These are phyloP conservation scores for Alternaria sp. DNA, from an alignment of 2,329 filamentous ascomycete genomes.

Conservation along the genomic window DNA sequence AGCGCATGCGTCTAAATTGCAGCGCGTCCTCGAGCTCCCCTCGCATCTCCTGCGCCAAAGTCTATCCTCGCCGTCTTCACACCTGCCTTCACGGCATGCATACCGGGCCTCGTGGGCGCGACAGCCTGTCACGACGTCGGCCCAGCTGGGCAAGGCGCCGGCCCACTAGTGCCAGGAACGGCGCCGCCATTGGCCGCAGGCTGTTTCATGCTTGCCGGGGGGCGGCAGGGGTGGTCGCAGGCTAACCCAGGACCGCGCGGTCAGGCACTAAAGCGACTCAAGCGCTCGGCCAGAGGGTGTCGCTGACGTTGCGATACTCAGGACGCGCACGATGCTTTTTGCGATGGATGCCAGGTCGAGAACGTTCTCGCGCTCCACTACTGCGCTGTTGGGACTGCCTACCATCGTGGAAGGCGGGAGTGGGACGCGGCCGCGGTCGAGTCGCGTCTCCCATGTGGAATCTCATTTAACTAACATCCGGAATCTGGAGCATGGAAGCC, in stretches of 20 bases:
- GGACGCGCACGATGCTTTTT: conserved; percentile 3
- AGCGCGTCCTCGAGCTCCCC: background rate
- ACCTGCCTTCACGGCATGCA: background rate
- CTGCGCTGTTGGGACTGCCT: conserved; percentile 3
- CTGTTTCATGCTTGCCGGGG: conserved; percentile 12
- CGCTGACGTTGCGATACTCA: conserved; percentile 5
- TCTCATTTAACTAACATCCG: conserved; percentile 9
- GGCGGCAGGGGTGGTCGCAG: background rate
- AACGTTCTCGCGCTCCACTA: conserved; percentile 7
- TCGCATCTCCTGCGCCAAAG: background rate
- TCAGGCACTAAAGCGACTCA: background rate
- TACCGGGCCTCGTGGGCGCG: background rate
- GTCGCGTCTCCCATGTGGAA: background rate
- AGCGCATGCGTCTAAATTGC: background rate
- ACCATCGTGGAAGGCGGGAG: background rate
- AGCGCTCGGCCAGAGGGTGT: background rate
- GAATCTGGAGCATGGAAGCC: background rate
- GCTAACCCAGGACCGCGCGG: conserved; percentile 11
- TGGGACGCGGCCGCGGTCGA: conserved; percentile 1
- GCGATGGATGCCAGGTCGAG: conserved; percentile 5
- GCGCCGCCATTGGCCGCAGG: background rate
- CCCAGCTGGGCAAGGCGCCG: background rate
- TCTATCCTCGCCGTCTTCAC: background rate
- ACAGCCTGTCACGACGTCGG: conserved; percentile 1
- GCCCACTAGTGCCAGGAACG: conserved; percentile 9